A percentile compares a stretch with the other conserved stretches of the same genome.
Conservation (phyloP, 2,329 filamentous ascomycete species). For the Fusarium acutatum region DNA sequence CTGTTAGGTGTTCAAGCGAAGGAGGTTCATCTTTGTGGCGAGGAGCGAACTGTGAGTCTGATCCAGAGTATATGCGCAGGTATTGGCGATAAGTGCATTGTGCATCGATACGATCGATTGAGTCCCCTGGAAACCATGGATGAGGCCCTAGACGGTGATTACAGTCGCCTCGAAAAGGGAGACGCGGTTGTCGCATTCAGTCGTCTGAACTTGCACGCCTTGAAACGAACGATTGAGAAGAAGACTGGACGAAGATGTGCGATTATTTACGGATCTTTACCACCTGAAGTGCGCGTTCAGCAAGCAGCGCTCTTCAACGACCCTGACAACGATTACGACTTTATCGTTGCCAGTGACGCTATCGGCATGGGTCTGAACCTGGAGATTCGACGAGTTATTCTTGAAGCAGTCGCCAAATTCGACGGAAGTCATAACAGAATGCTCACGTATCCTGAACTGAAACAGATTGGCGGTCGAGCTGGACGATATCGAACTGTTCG, state of each 20-base stretch:
- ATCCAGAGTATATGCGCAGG: slow-evolving; percentile 80
- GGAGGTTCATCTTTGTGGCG: slow-evolving; percentile 93
- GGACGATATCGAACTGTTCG: slow-evolving; percentile 81
- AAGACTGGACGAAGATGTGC: slow-evolving; percentile 82
- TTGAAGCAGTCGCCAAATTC: slow-evolving; percentile 80
- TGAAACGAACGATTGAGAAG: slow-evolving; percentile 81
- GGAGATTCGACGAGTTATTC: slow-evolving; percentile 89
- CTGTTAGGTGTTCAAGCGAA: slow-evolving; percentile 85
- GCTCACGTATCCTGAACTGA: slow-evolving; percentile 80
- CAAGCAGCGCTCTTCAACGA: slow-evolving; percentile 96
- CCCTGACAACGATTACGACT: slow-evolving; percentile 94
- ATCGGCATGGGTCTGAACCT: slow-evolving; percentile 98
- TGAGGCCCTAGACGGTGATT: slow-evolving; percentile 68
- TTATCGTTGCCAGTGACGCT: slow-evolving; percentile 90
- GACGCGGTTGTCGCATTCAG: slow-evolving; percentile 92
- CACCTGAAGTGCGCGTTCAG: slow-evolving; percentile 90
- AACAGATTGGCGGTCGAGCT: slow-evolving; percentile 93
- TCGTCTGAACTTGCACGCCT: slow-evolving; percentile 78
- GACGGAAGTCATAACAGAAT: slow-evolving; percentile 66
- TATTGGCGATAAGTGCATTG: slow-evolving; percentile 81
- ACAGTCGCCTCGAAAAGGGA: slow-evolving; percentile 79
- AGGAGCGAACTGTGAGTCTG: slow-evolving; percentile 81
- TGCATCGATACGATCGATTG: slow-evolving; percentile 85
- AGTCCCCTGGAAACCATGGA: slow-evolving; percentile 77
- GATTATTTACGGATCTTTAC: slow-evolving; percentile 90